These are phyloP conservation scores for Dactylellina cionopaga DNA, from an alignment of 2,329 filamentous ascomycete genomes.

Conservation along the genomic window DNA sequence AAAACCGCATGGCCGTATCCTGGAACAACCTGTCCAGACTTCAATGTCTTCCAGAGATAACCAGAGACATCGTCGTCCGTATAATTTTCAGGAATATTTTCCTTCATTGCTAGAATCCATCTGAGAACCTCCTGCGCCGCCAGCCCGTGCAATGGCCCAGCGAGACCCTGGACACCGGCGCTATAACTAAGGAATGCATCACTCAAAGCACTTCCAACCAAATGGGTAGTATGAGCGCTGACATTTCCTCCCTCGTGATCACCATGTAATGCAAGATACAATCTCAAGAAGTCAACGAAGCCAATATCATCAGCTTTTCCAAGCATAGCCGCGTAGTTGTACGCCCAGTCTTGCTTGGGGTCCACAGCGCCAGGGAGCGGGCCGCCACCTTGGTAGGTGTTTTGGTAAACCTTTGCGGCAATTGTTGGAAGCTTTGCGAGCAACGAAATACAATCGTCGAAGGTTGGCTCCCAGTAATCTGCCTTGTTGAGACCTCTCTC, in stretches of 20 bases:
- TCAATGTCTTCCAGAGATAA: slow-evolving; percentile 92
- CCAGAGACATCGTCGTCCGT: slow-evolving; percentile 82
- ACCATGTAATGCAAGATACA: slow-evolving; percentile 95
- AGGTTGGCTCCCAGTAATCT: slow-evolving; percentile 98
- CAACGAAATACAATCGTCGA: slow-evolving; percentile 92
- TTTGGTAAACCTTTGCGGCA: slow-evolving; percentile 97
- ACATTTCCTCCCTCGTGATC: slow-evolving; percentile 99
- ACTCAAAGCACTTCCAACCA: slow-evolving; percentile 92
- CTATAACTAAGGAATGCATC: slow-evolving; percentile 97
- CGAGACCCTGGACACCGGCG: slow-evolving; percentile 92
- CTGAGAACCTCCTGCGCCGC: slow-evolving; percentile 96
- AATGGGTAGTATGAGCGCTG: slow-evolving; percentile 91
- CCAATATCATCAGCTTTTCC: slow-evolving; percentile 90
- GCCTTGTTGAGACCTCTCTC: slow-evolving; percentile 90
- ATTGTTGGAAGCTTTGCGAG: slow-evolving; percentile 96
- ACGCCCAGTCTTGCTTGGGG: slow-evolving; percentile 90
- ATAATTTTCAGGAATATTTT: slow-evolving; percentile 80
- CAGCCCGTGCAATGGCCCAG: slow-evolving; percentile 90
- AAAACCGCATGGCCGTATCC: slow-evolving; percentile 96
- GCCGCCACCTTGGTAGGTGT: slow-evolving; percentile 79
- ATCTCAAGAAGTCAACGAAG: slow-evolving; percentile 91
- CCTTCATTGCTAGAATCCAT: slow-evolving; percentile 97
- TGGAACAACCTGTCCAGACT: slow-evolving; percentile 91
- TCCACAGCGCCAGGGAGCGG: slow-evolving; percentile 81
- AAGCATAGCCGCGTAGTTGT: slow-evolving; percentile 97